Percentiles rank a stretch among this genome's conserved stretches.
phyloP scores from a whole-genome alignment of 495 filamentous ascomycete species.

The Hypoxylon intermedium region DNA sequence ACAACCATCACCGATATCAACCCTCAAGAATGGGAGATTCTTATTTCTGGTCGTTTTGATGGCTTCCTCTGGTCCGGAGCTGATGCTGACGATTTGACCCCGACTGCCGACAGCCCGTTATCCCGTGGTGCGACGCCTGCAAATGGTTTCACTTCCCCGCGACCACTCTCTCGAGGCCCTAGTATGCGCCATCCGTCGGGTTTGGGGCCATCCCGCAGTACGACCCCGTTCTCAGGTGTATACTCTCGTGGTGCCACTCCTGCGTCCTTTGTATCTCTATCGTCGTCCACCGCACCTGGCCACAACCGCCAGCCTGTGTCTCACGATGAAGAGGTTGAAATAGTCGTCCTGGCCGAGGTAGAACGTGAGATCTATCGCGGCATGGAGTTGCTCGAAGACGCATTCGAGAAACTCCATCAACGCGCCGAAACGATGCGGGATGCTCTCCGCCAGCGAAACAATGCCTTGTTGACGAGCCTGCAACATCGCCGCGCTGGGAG shows the following conservation, averaged over 20 bases:
- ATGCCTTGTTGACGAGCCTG: conserved; percentile 77
- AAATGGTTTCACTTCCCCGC: conserved; percentile 51
- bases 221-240: conserved; percentile 43
- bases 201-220: conserved; percentile 47
- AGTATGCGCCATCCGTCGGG: conserved; percentile 37
- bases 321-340: conserved; percentile 93
- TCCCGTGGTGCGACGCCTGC: conserved; percentile 64
- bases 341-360: conserved; percentile 84
- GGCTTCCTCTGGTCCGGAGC: conserved; percentile 96
- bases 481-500: conserved; percentile 69
- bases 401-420: conserved; percentile 88
- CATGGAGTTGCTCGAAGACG: conserved; percentile 94
- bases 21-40: conserved; percentile 91
- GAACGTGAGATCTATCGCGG: conserved; percentile 91
- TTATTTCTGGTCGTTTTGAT: conserved; percentile 94
- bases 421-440: conserved; percentile 83
- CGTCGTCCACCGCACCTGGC: conserved; percentile 46
- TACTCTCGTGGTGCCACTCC: conserved; percentile 45
- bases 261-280: conserved; percentile 55
- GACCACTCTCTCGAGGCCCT: conserved; percentile 41
- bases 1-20: conserved; percentile 86
- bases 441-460: conserved; percentile 77
- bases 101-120: conserved; percentile 48
- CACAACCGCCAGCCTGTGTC: conserved; percentile 65
- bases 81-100: conserved; percentile 63